Evolutionary conservation across 495 filamentous ascomycete species (phyloP), one percentile per base, ranked within the genome.

Genomic region (Aspergillus sclerotiicarbonarius): DNA sequence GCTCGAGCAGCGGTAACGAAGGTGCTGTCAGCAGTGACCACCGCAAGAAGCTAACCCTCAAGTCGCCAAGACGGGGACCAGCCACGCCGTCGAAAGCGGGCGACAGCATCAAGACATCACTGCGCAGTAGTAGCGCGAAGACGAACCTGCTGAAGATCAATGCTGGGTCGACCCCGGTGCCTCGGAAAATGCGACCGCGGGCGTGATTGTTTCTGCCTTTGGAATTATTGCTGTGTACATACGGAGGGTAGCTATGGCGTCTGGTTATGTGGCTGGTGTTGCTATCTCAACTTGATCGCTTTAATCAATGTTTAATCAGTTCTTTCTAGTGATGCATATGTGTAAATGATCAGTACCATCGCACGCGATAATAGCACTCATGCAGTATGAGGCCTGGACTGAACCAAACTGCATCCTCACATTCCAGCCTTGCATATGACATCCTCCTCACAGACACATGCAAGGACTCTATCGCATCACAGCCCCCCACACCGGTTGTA

Each of bases 121-220:
- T 61, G 25, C 43, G 60, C 32, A 56, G 64, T 39, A 65, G 55
- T 20, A 46, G 60, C 32, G 65, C 68, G 8, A 70, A 68, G 58
- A 73, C 69, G 59, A 73, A 58, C 57, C 56, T 71, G 53, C 49
- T 73, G 46, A 65, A 74, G 61, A 59, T 71, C 19, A 68, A 67
- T 54, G 75, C 75, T 18, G 76, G 74, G 33, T 75, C 72, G 47
- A 79, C 74, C 0, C 75, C 74, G 29, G 71, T 73, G 57, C 70
- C 73, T 56, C 68, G 66, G 19, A 70, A 75, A 35, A 62, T 79
- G 44, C 73, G 76, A 32, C 67, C 68, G 13, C 61, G 72, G 51
- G 48, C 66, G 44, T 75, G 54, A 70, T 8, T 21, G 15, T 35
- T 50, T n/a, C 33, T 46, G 31, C 15, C 44, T 43, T 39, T 16